Percentiles rank a stretch among this genome's conserved stretches.
These are phyloP conservation scores for Blastomyces parvus DNA, from an alignment of 2,329 filamentous ascomycete genomes.

Conservation along the genomic window DNA sequence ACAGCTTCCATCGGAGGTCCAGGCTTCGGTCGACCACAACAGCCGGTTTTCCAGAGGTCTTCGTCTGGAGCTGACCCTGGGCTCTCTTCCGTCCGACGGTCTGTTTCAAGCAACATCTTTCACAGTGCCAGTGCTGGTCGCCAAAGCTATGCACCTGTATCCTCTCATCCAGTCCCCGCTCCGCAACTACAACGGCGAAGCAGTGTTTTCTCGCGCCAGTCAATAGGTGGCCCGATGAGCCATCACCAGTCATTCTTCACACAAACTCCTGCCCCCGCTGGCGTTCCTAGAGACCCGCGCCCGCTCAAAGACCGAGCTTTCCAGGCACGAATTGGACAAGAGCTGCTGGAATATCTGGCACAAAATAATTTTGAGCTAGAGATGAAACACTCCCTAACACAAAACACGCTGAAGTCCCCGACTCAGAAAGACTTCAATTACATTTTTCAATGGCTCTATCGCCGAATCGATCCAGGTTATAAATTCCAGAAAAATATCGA, in stretches of 20 bases:
- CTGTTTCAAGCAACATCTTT: constrained; percentile 60
- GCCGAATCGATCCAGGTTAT: constrained; percentile 87
- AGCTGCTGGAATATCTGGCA: constrained; percentile 82
- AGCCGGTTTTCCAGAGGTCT: constrained; percentile 76
- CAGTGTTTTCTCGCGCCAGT: constrained; percentile 72
- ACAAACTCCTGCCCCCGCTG: constrained; percentile 69
- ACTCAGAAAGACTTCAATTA: constrained; percentile 97
- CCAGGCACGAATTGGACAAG: constrained; percentile 73
- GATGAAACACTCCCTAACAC: constrained; percentile 87
- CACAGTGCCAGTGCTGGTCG: constrained; percentile 50
- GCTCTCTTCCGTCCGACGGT: constrained; percentile 73
- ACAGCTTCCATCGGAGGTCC: constrained; percentile 85
- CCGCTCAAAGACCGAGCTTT: constrained; percentile 73
- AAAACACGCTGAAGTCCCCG: constrained; percentile 83
- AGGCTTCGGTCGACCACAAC: constrained; percentile 69
- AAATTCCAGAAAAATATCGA: constrained; percentile 91
- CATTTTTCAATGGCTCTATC: constrained; percentile 98
- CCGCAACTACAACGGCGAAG: constrained; percentile 55
- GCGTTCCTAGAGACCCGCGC: constrained; percentile 76
- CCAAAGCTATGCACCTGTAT: constrained; percentile 61
- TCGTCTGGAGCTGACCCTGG: constrained; percentile 63
- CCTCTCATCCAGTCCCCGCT: constrained; percentile 37
- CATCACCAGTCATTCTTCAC: constrained; percentile 88
- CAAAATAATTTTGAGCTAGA: constrained; percentile 96
- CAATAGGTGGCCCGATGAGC: constrained; percentile 54